Conservation (phyloP, 495 filamentous ascomycete genomes). For the Bombardia bombarda region DNA sequence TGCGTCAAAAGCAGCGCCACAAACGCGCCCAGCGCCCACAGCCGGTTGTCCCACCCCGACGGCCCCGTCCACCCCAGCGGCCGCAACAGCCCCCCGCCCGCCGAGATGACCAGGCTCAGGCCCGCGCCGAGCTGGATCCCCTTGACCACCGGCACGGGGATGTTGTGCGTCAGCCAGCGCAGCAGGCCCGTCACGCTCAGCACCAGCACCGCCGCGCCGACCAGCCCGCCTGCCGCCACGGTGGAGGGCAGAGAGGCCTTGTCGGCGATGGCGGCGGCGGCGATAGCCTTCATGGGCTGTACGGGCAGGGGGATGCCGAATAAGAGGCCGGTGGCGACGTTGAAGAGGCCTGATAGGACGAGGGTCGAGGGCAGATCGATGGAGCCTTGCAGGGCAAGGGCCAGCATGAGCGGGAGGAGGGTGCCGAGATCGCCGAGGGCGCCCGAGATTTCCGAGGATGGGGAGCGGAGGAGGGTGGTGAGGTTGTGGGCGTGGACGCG, state of each 20-base stretch:
- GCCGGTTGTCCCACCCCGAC: constrained; percentile 63
- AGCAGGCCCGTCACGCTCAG: constrained; percentile 72
- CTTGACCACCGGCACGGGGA: constrained; percentile 81
- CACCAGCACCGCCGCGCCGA: constrained; percentile 60
- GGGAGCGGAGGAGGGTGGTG: constrained; percentile 35
- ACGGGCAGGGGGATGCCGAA: constrained; percentile 86
- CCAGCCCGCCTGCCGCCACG: constrained; percentile 71
- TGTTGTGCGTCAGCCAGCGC: constrained; percentile 55
- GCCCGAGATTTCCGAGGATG: constrained; percentile 79
- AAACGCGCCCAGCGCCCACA: constrained; percentile 66
- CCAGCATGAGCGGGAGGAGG: constrained; percentile 79
- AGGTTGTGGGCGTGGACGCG: constrained; percentile 38
- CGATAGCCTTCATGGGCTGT: constrained; percentile 86
- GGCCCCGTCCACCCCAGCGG: constrained; percentile 50
- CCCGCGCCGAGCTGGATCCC: constrained; percentile 93
- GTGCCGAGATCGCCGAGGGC: constrained; percentile 88
- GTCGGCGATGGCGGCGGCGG: constrained; percentile 68
- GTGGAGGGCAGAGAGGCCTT: constrained; percentile 58
- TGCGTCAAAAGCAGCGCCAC: constrained; percentile 57
- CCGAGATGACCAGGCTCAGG: constrained; percentile 66
- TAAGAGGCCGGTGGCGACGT: constrained; percentile 68
- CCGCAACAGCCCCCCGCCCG: constrained; percentile 54
- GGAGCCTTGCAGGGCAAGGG: constrained; percentile 62
- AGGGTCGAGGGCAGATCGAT: constrained; percentile 79
- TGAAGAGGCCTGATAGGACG: constrained; percentile 79